phyloP scores from a whole-genome alignment of 164 flowering plant genomes.

The Vitis rotundifolia region DNA sequence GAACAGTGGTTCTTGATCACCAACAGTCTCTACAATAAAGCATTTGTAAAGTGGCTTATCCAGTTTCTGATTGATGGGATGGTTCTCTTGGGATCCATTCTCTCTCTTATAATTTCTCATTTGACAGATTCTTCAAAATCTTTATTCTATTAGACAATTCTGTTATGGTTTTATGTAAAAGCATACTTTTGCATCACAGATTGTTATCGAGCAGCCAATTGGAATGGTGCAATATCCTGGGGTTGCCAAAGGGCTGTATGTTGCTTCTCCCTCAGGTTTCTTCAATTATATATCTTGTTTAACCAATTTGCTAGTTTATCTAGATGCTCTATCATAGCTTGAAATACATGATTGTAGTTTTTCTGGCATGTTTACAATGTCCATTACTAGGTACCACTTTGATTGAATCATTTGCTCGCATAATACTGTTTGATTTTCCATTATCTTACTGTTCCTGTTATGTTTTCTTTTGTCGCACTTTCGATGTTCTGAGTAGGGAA shows the following conservation, averaged over 20 bases:
- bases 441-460: too few relatives aligned
- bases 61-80: too few relatives aligned
- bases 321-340: not conserved
- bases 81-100: too few relatives aligned
- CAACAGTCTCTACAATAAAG: too few relatives aligned
- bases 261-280: slow-evolving; percentile 83
- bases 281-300: not conserved
- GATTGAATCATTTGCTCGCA: too few relatives aligned
- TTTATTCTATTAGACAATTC: too few relatives aligned
- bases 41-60: too few relatives aligned
- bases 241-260: slow-evolving; percentile 88
- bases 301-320: not conserved
- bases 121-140: too few relatives aligned
- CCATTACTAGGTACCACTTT: too few relatives aligned
- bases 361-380: not conserved
- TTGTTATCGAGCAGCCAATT: slow-evolving; percentile 74
- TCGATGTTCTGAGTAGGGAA: slow-evolving; percentile 45
- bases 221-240: slow-evolving; percentile 78
- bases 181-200: slow-evolving; percentile 36
- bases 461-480: slow-evolving; percentile 4
- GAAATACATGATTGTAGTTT: not conserved
- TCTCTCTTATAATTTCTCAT: too few relatives aligned
- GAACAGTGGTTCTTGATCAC: too few relatives aligned
- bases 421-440: too few relatives aligned
- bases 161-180: not conserved